Evolutionary conservation across 2,329 filamentous ascomycete genomes (phyloP), one percentile per base, ranked within the genome.

Genomic region (Pseudocercospora vitis): DNA sequence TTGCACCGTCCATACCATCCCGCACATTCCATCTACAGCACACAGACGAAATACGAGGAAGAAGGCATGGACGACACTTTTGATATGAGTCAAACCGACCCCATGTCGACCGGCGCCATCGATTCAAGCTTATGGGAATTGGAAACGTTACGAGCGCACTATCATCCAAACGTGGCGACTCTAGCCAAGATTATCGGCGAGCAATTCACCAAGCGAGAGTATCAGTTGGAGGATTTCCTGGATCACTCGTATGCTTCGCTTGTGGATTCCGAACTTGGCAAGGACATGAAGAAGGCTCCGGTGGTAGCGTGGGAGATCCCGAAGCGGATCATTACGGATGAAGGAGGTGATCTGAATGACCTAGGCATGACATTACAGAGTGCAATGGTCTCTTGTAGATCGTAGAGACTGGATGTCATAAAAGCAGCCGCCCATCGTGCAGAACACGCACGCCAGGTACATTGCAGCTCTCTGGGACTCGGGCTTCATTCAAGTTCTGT

Each of bases 81-180:
- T 68, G 70, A 88, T 53, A 79, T 85, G 48, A 75, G 83, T 4
- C 89, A 96, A 71, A 66, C 76, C 23, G 89, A 99, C 60, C 95
- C 94, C 0, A 89, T 91, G 80, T 79, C 87, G 70, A 96, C 91
- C 0, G 73, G 80, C 32, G 94, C 95, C 14, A 89, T 99, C 55
- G 91, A 97, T 53, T 96, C 90, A 71, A 91, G 87, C 70, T 75
- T 99, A 6, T 99, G 94, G 95, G 94, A 99, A 71, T 80, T 99
- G 48, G 88, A 95, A 56, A 91, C 90, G 54, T 76, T 97, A 53
- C 90, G 95, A 71, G 86, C 85, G 0, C 95, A 99, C 71, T 97
- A 95, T 72, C 94, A 99, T 69, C 94, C 95, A 11, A 99, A 97
- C 64, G 90, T 99, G 19, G 91, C 92, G 0, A 94, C 91, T 2